Evolutionary conservation across 192 early-diverging fungal species (phyloP), one percentile per base, ranked within the genome.

Genomic region (Umbelopsis ramanniana): DNA sequence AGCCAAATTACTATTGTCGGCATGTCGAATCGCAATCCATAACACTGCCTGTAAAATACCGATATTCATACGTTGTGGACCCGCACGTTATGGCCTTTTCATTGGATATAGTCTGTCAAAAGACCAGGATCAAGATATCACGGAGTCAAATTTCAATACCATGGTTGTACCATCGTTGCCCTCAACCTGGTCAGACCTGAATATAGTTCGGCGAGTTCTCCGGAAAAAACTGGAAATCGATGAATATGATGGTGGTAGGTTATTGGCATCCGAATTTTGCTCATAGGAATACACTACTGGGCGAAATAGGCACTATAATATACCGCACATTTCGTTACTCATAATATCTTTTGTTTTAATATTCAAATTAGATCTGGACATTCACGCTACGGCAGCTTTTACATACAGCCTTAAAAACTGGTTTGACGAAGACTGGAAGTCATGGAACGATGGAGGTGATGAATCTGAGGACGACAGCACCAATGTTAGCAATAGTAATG

Each of bases 11-110:
- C 71, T 91, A 17, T 75, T 89, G 45, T 89, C 90, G 2, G 87
- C 90, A n/a, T 87, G 89, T 76, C 84, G 87, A 35, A 88, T 91
- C 55, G 89, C 90, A 0, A 82, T 89, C 47, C 86, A 86, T 46
- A 91, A 89, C 78, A 87, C 83, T 19, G 84, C 79, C 38, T 93
- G 92, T 75, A 84, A 47, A 1, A 50, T 76, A 24, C 70, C 77
- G 14, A 66, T 74, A 12, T 76, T 78, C 71, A 46, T 76, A 23
- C 76, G 40, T 12, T 54, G 69, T 24, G 71, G 74, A 11, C 66
- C 78, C 17, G 29, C 35, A 1, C 57, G 76, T 11, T 23, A 75
- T 43, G 43, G 46, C 4, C 17, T 67, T 6, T 74, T 71, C 45
- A 72, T 29, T 38, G 74, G 70, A 29, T 76, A 71, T 29, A 72